phyloP scores from a whole-genome alignment of 2,329 filamentous ascomycete species.

The Colletotrichum zoysiae region DNA sequence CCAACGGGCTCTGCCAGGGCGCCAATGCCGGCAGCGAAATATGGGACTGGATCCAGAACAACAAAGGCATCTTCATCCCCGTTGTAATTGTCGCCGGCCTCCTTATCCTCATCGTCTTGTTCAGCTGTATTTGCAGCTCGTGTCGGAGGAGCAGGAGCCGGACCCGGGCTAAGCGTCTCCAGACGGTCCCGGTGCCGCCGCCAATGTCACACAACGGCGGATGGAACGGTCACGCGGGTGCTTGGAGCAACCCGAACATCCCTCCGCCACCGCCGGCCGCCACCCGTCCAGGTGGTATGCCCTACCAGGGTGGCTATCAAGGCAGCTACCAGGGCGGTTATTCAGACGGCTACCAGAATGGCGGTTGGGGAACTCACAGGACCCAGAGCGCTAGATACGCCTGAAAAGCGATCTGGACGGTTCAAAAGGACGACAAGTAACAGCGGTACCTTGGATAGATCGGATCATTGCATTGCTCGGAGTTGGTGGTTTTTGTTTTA shows the following conservation, averaged over 20 bases:
- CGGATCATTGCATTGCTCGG: slow-evolving; percentile 40
- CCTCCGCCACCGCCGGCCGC: slow-evolving; percentile 34
- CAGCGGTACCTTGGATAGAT: not conserved
- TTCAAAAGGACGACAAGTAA: not conserved
- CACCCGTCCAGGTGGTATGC: slow-evolving; percentile 26
- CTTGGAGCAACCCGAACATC: slow-evolving; percentile 32
- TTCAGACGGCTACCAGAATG: slow-evolving; percentile 12
- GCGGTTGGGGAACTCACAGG: slow-evolving; percentile 36
- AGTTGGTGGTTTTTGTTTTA: slow-evolving; percentile 36
- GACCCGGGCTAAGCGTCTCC: slow-evolving; percentile 44
- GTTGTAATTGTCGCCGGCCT: slow-evolving; percentile 77
- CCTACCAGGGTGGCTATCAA: slow-evolving; percentile 17
- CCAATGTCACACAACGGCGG: slow-evolving; percentile 33
- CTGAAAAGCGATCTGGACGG: slow-evolving; percentile 21
- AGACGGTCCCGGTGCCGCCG: slow-evolving; percentile 41
- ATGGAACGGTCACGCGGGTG: slow-evolving; percentile 43
- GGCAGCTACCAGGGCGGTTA: slow-evolving; percentile 1
- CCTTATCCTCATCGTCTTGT: slow-evolving; percentile 75
- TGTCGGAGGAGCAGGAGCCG: slow-evolving; percentile 46
- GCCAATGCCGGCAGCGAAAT: slow-evolving; percentile 78
- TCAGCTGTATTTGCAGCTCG: slow-evolving; percentile 71
- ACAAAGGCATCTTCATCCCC: slow-evolving; percentile 87
- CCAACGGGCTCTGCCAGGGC: slow-evolving; percentile 82
- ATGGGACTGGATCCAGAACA: slow-evolving; percentile 78
- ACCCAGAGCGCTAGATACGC: slow-evolving; percentile 45